Base-by-base conservation (phyloP, 345 rosid species). In the Alliaria petiolata region DNA sequence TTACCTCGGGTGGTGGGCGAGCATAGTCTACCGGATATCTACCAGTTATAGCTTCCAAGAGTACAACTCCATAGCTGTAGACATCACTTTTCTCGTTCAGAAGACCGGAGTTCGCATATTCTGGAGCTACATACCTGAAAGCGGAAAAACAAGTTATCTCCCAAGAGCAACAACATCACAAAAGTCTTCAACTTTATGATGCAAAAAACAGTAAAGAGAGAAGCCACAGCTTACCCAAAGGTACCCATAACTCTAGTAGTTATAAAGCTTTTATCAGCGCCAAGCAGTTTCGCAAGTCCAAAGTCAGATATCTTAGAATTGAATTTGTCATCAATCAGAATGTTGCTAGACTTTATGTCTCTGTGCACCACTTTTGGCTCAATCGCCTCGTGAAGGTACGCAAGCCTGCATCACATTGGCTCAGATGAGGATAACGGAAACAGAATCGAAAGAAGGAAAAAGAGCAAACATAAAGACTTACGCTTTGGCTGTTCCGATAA, bases 311-410 rank as follows among this genome's bases (percentile, higher is more conserved):
- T 90, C 64, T 95, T 95, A 72, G 99, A 85, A 53, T 92, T 88
- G 79, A 95, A 95, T 62, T 89, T 90, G 55, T 88, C 93, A 62
- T 95, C 97, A 14, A 95, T 89, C 79, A 95, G 79, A 68, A 95
- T 88, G 72, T 95, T 95, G 76, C 99, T 95, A 0, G 99, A 95
- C 78, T 95, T 95, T 36, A 95, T 92, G 83, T 95, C 99, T 46
- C 99, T 86, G 49, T 95, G 99, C 79, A 95, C 99, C 73, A 95
- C 99, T 84, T 95, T 95, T 67, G 99, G 99, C 78, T 95, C 99
- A 71, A 95, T 92, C 49, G 99, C 98, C 83, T 95, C 99, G 38
- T 95, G 99, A 81, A 95, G 83, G 70, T 92, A 95, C 16, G 98
- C 93, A 49, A 95, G 96, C 76, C 99, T 95, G 89, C 88, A 86